phyloP scores from a whole-genome alignment of 2,329 filamentous ascomycete species.

The Reticulascus tulasneorum region DNA sequence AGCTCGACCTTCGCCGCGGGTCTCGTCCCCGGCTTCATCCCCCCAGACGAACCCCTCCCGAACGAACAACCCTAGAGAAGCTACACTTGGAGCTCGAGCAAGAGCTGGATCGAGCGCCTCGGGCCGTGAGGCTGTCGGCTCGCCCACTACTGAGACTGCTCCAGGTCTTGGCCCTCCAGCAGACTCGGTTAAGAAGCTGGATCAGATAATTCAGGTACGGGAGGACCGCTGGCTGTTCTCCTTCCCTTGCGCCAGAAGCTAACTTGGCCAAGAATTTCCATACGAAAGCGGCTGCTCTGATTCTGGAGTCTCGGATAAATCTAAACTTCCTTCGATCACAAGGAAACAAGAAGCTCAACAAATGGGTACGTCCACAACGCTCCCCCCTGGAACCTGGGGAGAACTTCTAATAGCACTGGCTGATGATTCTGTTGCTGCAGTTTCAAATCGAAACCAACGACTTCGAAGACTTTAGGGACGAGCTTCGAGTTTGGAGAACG shows the following conservation, averaged over 20 bases:
- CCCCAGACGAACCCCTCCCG: slow-evolving; percentile 69
- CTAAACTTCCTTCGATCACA: slow-evolving; percentile 53
- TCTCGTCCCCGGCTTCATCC: slow-evolving; percentile 68
- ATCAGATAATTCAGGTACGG: slow-evolving; percentile 84
- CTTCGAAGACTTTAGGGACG: slow-evolving; percentile 79
- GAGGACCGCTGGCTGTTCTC: neutral
- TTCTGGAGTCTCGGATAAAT: slow-evolving; percentile 75
- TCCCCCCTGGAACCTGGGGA: neutral
- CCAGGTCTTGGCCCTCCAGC: slow-evolving; percentile 48
- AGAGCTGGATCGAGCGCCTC: slow-evolving; percentile 40
- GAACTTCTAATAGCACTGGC: neutral
- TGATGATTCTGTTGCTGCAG: slow-evolving; percentile 39
- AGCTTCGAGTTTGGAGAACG: slow-evolving; percentile 75
- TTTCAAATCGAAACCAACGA: slow-evolving; percentile 95
- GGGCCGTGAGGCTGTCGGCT: slow-evolving; percentile 36
- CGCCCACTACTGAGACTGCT: slow-evolving; percentile 44
- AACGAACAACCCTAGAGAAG: slow-evolving; percentile 73
- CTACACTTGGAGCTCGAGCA: slow-evolving; percentile 30
- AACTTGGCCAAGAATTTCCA: slow-evolving; percentile 72
- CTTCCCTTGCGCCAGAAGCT: neutral
- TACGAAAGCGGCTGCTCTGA: slow-evolving; percentile 78
- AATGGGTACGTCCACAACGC: slow-evolving; percentile 65
- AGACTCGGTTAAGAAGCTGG: slow-evolving; percentile 74
- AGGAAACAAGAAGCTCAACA: slow-evolving; percentile 64
- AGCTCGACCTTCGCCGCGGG: slow-evolving; percentile 68